phyloP scores from a whole-genome alignment of 352 stramenopile species.

The Pythium periplocum region DNA sequence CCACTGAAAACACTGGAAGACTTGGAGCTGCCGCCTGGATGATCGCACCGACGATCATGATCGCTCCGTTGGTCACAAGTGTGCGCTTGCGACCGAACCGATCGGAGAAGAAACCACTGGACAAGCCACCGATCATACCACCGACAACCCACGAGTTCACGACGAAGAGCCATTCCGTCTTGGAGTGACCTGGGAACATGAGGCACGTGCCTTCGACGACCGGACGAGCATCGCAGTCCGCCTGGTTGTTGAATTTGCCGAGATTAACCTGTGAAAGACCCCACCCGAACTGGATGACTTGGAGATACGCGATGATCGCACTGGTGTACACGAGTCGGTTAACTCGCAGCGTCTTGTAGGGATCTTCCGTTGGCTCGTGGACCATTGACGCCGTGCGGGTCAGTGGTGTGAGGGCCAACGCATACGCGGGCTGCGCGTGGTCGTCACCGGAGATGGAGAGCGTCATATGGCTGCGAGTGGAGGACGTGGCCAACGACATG shows the following conservation, averaged over 20 bases:
- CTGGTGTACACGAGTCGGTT: constrained; percentile 25
- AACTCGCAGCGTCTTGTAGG: too few species aligned
- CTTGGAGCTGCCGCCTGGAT: constrained; percentile 29
- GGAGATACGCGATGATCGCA: constrained; percentile 28
- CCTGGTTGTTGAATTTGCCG: constrained; percentile 31
- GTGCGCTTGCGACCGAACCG: constrained; percentile 27
- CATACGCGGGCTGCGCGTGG: too few species aligned
- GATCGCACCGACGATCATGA: constrained; percentile 32
- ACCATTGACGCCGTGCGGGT: too few species aligned
- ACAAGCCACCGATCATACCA: constrained; percentile 24
- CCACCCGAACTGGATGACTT: constrained; percentile 33
- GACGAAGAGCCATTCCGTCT: constrained; percentile 28
- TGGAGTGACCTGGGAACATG: constrained; percentile 33
- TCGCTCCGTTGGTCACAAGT: constrained; percentile 20
- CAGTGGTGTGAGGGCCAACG: too few species aligned
- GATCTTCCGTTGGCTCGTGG: too few species aligned
- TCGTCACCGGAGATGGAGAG: too few species aligned
- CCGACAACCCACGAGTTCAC: constrained; percentile 37
- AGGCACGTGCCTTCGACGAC: constrained; percentile 26
- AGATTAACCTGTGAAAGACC: constrained; percentile 41
- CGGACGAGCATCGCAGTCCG: constrained; percentile 19
- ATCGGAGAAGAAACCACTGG: constrained; percentile 25
- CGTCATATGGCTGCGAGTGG: too few species aligned
- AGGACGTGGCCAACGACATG: too few species aligned
- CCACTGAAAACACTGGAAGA: constrained; percentile 33